Base-by-base conservation (phyloP, 176 grass and related monocot species). In the Ensete glaucum region DNA sequence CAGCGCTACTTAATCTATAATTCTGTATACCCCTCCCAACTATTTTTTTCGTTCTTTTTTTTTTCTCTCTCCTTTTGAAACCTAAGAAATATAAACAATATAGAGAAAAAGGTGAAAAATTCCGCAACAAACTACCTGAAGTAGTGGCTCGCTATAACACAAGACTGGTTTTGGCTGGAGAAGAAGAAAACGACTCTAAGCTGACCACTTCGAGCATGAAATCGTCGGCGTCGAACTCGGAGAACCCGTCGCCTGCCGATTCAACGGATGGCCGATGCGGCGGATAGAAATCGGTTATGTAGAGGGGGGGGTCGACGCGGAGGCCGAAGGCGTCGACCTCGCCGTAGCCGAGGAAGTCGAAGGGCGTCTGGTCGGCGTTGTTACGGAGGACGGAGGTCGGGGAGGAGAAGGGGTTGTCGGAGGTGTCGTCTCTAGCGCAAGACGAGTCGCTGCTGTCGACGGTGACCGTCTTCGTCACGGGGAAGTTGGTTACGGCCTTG, bases 251-350 rank as follows among this genome's bases (percentile, higher is more conserved):
- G 17, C 81, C 85, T 21, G 81, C 85, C 29, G 48, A 11, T 25
- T 88, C 89, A 85, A 76, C 82, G 82, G 80, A 87, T 52, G 51
- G 82, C 67, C 81, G 76, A 54, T 63, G 26, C 43, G 78, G 15
- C 13, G 8, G 86, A 25, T 86, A 79, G 76, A 88, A 82, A 17
- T 92, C 90, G 68, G 79, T 11, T 6, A 76, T 50, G 43, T 64
- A 80, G 0, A 75, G 72, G 53, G 74, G 43, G 50, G 77, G 17
- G 1, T 69, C 77, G 26, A 58, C 27, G 16, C 19, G 49, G 9
- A 70, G 25, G 5, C 77, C 77, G 52, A 69, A 21, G 24, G 77
- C 77, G 62, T 78, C 76, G 50, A 78, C 62, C 22, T 67, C 50
- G 50, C 76, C 63, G 24, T 68, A 79, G 26, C 19, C 53, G 17